Conservation (phyloP, 2,329 filamentous ascomycete genomes). For the Paraconiothyrium sp. region DNA sequence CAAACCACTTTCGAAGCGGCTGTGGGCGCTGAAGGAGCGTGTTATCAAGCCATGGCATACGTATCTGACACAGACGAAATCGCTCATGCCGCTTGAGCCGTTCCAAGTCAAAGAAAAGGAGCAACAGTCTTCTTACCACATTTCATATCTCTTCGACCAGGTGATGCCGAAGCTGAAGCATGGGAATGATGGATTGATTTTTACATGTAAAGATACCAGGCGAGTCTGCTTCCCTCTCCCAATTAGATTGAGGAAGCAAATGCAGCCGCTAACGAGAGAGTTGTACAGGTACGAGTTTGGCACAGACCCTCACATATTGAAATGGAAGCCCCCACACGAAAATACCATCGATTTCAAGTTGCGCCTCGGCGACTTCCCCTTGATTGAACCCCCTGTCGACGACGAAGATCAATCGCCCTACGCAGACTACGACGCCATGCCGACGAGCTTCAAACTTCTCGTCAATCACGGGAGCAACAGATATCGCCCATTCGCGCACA, state of each 20-base stretch:
- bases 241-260: neutral
- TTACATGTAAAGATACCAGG: constrained; percentile 87
- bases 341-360: constrained; percentile 95
- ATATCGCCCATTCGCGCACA: constrained; percentile 72
- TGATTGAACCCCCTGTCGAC: constrained; percentile 67
- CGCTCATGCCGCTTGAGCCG: constrained; percentile 70
- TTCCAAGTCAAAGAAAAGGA: constrained; percentile 89
- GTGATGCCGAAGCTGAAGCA: constrained; percentile 86
- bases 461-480: constrained; percentile 71
- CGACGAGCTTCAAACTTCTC: constrained; percentile 72
- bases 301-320: constrained; percentile 92
- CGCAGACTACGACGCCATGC: constrained; percentile 81
- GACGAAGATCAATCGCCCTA: constrained; percentile 72
- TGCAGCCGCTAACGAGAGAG: neutral
- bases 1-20: constrained; percentile 84
- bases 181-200: constrained; percentile 96
- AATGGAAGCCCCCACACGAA: constrained; percentile 96
- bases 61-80: constrained; percentile 58
- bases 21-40: constrained; percentile 84
- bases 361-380: constrained; percentile 75
- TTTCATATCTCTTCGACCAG: constrained; percentile 80
- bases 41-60: constrained; percentile 76
- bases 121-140: constrained; percentile 87
- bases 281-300: constrained; percentile 76
- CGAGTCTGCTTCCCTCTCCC: neutral